Evolutionary conservation across 306 rosid genomes (phyloP).

Genomic region (Comarum palustre): DNA sequence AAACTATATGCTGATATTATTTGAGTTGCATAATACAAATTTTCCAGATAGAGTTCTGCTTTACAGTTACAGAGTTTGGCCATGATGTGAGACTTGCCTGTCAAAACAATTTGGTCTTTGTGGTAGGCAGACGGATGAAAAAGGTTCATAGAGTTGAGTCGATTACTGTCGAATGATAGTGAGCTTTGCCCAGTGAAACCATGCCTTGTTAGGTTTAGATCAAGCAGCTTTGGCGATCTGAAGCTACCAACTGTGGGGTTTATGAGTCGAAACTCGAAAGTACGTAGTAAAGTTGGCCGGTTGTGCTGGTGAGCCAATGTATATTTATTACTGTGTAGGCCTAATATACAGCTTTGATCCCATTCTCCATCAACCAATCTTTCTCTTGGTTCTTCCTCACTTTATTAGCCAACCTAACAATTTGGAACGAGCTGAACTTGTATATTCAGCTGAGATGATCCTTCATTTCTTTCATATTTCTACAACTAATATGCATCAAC

Average conservation of each 20-base stretch:
- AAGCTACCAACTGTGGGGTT: neutral
- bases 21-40: neutral
- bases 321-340: neutral
- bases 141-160: neutral
- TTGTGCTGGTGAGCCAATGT: constrained; percentile 18
- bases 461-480: neutral
- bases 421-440: constrained; percentile 6
- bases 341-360: constrained; percentile 4
- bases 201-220: neutral
- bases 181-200: constrained; percentile 7
- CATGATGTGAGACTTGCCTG: neutral
- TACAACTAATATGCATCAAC: neutral
- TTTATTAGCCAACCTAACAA: constrained; percentile 4
- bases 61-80: constrained; percentile 9
- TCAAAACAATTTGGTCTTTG: constrained; percentile 2
- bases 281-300: neutral
- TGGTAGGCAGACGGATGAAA: constrained; percentile 8
- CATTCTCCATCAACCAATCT: neutral
- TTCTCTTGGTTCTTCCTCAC: neutral
- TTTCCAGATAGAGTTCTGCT: neutral
- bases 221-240: neutral
- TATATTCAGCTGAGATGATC: neutral
- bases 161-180: neutral
- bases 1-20: neutral
- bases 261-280: neutral